These are phyloP conservation scores for Decorospora gaudefroyi DNA, from an alignment of 2,329 filamentous ascomycete species.

Conservation along the genomic window DNA sequence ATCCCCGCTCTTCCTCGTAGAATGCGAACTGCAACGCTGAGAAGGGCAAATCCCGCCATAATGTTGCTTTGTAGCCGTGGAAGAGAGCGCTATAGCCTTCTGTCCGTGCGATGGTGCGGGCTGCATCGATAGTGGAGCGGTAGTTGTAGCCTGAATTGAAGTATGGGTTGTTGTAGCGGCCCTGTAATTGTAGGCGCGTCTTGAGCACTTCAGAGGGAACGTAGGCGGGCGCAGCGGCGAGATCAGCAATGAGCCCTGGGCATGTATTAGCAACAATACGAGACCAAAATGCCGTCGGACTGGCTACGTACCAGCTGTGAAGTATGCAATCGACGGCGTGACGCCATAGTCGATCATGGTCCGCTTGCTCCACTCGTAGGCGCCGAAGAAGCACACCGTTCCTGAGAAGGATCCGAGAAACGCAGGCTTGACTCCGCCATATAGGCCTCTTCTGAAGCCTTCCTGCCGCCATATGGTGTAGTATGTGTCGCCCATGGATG, in stretches of 20 bases:
- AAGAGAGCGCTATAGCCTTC: conserved; percentile 89
- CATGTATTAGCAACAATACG: neutral
- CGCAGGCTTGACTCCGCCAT: conserved; percentile 90
- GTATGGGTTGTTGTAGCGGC: conserved; percentile 90
- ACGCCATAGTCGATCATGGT: conserved; percentile 83
- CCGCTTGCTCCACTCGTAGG: conserved; percentile 94
- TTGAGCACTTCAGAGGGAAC: conserved; percentile 98
- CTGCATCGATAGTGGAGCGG: conserved; percentile 79
- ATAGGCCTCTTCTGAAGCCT: conserved; percentile 81
- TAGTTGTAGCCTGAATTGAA: conserved; percentile 98
- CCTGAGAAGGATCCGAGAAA: conserved; percentile 91
- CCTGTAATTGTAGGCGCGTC: conserved; percentile 93
- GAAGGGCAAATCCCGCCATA: conserved; percentile 92
- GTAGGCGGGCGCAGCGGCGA: conserved; percentile 89
- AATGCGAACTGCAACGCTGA: conserved; percentile 97
- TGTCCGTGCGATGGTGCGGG: conserved; percentile 77
- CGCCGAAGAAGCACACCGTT: conserved; percentile 93
- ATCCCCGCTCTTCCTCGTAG: conserved; percentile 88
- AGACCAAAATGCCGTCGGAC: neutral
- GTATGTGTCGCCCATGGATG: conserved; percentile 87
- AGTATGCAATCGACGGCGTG: conserved; percentile 80
- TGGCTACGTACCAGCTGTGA: conserved; percentile 69
- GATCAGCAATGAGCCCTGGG: conserved; percentile 85
- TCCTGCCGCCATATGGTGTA: conserved; percentile 92
- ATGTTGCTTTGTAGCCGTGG: conserved; percentile 94